Percentiles rank a stretch among this genome's conserved stretches.
Evolutionary conservation across 345 rosid genomes (phyloP).

Genomic region (Firmiana major): DNA sequence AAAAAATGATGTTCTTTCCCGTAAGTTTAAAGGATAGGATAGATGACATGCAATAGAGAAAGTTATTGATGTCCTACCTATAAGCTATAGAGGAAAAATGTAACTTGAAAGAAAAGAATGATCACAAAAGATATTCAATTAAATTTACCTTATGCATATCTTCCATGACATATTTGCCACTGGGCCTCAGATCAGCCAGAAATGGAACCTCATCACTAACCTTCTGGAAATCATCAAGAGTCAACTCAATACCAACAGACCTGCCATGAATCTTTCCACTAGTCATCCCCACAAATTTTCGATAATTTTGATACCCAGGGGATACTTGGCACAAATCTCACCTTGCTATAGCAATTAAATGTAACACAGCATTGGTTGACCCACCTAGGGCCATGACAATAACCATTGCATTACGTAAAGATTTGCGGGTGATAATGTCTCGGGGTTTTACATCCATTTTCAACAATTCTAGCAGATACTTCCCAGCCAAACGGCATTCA

Average conservation of each 20-base stretch:
- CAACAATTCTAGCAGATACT: constrained; percentile 68
- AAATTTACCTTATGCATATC: constrained; percentile 83
- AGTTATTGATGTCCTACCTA: background rate
- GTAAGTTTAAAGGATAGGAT: background rate
- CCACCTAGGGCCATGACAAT: constrained; percentile 97
- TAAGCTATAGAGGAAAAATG: background rate
- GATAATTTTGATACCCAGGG: constrained; percentile 10
- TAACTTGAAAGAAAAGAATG: background rate
- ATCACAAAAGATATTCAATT: background rate
- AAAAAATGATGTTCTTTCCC: constrained; percentile 6
- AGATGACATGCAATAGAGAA: background rate
- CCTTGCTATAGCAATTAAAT: constrained; percentile 97
- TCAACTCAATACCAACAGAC: constrained; percentile 91
- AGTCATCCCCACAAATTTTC: constrained; percentile 15
- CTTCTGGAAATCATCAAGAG: constrained; percentile 94
- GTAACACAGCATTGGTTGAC: constrained; percentile 95
- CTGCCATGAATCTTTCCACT: constrained; percentile 40
- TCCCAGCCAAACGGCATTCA: constrained; percentile 93
- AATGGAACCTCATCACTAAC: constrained; percentile 88
- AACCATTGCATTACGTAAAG: constrained; percentile 96
- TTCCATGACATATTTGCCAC: constrained; percentile 98
- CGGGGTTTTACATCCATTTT: constrained; percentile 93
- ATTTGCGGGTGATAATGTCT: constrained; percentile 76
- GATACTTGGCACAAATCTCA: constrained; percentile 22
- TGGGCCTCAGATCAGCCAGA: constrained; percentile 95